Conservation (phyloP, 2,329 filamentous ascomycete genomes). For the Elsinoe ampelina region DNA sequence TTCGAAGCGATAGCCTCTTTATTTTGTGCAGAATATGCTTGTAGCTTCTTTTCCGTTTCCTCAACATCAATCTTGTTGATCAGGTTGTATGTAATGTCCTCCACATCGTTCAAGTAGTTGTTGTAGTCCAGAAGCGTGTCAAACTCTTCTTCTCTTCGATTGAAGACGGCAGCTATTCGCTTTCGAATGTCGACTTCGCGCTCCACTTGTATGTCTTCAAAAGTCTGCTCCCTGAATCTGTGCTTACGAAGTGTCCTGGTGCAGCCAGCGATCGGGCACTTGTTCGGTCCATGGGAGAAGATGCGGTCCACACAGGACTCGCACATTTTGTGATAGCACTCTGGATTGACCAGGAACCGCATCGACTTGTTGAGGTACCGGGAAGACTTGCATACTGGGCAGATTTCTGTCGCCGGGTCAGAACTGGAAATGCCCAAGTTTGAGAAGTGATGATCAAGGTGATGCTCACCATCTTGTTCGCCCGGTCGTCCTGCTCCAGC, state of each 20-base stretch:
- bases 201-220: conserved; percentile 76
- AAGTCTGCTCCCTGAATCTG: conserved; percentile 79
- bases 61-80: conserved; percentile 61
- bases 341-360: conserved; percentile 90
- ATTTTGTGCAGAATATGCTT: conserved; percentile 65
- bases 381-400: conserved; percentile 93
- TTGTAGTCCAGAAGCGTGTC: conserved; percentile 76
- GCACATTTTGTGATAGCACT: conserved; percentile 99
- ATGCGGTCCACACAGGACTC: conserved; percentile 90
- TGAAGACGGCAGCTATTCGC: conserved; percentile 67
- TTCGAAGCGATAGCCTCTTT: conserved; percentile 46
- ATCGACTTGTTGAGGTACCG: conserved; percentile 92
- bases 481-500: conserved; percentile 19
- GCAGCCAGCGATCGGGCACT: conserved; percentile 86
- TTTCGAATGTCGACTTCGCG: conserved; percentile 83
- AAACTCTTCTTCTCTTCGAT: conserved; percentile 85
- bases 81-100: conserved; percentile 82
- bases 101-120: conserved; percentile 87
- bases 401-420: conserved; percentile 53
- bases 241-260: conserved; percentile 75
- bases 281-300: conserved; percentile 82
- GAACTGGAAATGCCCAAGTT: conserved; percentile 17
- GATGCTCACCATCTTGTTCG: conserved; percentile 26
- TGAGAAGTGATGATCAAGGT: conserved; percentile 15
- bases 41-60: conserved; percentile 51